These are phyloP conservation scores for Oropetium thomaeum DNA, from an alignment of 176 grass and related monocot species.

Conservation along the genomic window DNA sequence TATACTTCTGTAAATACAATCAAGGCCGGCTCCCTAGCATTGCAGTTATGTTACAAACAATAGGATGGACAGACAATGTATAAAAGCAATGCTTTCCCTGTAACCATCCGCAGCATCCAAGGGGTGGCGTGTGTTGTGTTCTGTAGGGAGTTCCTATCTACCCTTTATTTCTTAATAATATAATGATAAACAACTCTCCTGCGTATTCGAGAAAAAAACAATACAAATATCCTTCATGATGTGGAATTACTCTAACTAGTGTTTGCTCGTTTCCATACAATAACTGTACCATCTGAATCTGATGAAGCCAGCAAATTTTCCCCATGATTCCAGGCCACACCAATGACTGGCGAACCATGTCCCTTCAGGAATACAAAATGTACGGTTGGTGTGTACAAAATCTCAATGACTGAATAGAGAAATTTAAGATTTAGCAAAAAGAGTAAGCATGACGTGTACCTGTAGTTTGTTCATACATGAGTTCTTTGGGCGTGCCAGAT, in stretches of 20 bases:
- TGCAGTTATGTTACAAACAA: slow-evolving; percentile 47
- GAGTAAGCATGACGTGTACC: slow-evolving; percentile 37
- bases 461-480: slow-evolving; percentile 90
- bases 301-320: slow-evolving; percentile 92
- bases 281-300: slow-evolving; percentile 93
- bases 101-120: slow-evolving; percentile 18
- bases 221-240: background rate
- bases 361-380: slow-evolving; percentile 50
- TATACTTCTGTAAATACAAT: slow-evolving; percentile 34
- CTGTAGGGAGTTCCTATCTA: too few relatives aligned
- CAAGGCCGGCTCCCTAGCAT: slow-evolving; percentile 2
- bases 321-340: slow-evolving; percentile 93
- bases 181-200: too few relatives aligned
- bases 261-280: slow-evolving; percentile 90
- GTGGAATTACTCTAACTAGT: slow-evolving; percentile 27
- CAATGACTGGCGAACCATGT: slow-evolving; percentile 78
- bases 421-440: background rate
- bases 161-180: too few relatives aligned
- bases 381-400: background rate
- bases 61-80: slow-evolving; percentile 12
- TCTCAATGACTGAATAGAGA: background rate
- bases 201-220: too few relatives aligned
- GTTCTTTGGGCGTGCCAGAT: slow-evolving; percentile 90
- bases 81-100: background rate
- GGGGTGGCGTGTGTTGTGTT: too few relatives aligned